These are phyloP conservation scores for Conticribra guillardii DNA, from an alignment of 108 stramenopile species.

Conservation along the genomic window DNA sequence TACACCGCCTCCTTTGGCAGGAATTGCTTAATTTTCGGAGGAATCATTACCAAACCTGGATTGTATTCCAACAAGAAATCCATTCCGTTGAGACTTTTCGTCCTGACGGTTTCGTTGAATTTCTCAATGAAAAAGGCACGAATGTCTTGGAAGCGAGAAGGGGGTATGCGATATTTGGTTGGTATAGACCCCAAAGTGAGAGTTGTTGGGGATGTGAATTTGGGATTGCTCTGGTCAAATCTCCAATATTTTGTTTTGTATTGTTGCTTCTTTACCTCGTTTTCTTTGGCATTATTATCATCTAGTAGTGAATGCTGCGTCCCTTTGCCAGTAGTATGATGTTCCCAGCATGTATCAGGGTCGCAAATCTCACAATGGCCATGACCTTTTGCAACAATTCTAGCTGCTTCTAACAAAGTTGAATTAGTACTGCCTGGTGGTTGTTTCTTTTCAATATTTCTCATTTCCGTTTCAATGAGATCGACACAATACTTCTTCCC, in stretches of 20 bases:
- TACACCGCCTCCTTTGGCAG: slow-evolving; percentile 42
- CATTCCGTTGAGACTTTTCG: slow-evolving; percentile 14
- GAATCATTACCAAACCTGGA: slow-evolving; percentile 40
- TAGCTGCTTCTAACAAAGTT: slow-evolving; percentile 29
- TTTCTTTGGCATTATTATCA: no score
- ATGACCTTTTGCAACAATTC: not conserved
- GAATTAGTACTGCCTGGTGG: slow-evolving; percentile 5
- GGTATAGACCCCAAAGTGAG: slow-evolving; percentile 41
- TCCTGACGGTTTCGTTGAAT: slow-evolving; percentile 12
- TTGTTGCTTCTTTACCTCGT: not conserved
- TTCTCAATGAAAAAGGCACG: slow-evolving; percentile 23
- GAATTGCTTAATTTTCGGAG: slow-evolving; percentile 6
- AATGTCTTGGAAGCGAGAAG: slow-evolving; percentile 37
- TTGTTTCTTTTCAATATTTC: not conserved
- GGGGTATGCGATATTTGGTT: slow-evolving; percentile 33
- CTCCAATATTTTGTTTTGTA: slow-evolving; percentile 40
- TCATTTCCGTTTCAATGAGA: not conserved
- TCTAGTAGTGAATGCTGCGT: not conserved
- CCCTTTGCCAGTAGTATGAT: not conserved
- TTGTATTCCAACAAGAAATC: slow-evolving; percentile 48
- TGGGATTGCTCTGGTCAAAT: slow-evolving; percentile 32
- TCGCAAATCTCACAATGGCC: slow-evolving; percentile 30
- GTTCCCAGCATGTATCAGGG: slow-evolving; percentile 22
- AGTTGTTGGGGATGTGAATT: slow-evolving; percentile 42
- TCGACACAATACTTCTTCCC: slow-evolving; percentile 8